Base-by-base conservation (phyloP, 129 eudicot species). In the Flaveria bidentis region DNA sequence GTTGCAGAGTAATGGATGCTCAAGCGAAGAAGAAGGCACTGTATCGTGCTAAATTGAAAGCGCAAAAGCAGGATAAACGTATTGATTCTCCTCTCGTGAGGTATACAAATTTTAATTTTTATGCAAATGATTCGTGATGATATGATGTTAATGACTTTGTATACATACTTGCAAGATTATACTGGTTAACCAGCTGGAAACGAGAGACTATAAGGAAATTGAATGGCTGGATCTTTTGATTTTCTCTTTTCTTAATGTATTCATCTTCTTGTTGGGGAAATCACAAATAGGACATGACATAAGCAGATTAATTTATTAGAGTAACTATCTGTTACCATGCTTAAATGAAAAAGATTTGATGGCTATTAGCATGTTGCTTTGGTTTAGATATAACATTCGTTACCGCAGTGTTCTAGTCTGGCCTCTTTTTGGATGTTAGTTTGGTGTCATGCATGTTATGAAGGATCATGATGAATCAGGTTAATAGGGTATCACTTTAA, bases 41-140 rank as follows among this genome's bases (percentile, higher is more conserved):
- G 58, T 87, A 82, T 80, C 96, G 98, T 44, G 91, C 91, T 42
- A 94, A 87, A 82, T 44, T 87, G 86, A 93, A 87, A 56, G 96
- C 91, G 2, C 84, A 74, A 66, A 88, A 88, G 82, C 87, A 79
- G 80, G 85, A 83, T 13, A 88, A 85, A 72, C 96, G 97, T 73
- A 94, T 94, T 23, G 90, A 90, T 52, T 86, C 93, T 66, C 98
- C 93, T 80, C 91, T 94, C 41, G 97, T 94, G 12, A 91, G 97
- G 97, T 93, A 89, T 66, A 22, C 1, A 51, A 20, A 13, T 13
- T 12, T 56, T 18, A 8, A 10, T 44, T 60, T 53, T 41, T 12
- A 9, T 64, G 11, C 11, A 45, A 41, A 17, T 49, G 0, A 23
- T 46, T 44, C 16, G 20, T 25, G 6, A 22, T 16, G 1, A 33